These are phyloP conservation scores for Lotmaria passim DNA, from an alignment of 208 protist species.

Conservation along the genomic window DNA sequence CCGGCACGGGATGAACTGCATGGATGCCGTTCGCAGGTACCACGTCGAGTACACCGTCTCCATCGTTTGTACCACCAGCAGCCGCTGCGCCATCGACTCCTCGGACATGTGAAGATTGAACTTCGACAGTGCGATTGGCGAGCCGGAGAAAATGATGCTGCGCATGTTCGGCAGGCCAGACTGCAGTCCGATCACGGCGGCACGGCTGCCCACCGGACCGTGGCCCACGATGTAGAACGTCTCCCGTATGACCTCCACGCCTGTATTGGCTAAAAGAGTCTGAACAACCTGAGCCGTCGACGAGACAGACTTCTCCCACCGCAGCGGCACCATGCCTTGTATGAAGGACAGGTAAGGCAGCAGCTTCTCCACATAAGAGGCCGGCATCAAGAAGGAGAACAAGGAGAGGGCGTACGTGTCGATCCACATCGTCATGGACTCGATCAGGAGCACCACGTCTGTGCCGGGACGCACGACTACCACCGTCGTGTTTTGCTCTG, in stretches of 20 bases:
- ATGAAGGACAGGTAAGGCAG: constrained; percentile 51
- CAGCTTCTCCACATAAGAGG: constrained; percentile 34
- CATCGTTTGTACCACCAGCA: constrained; percentile 42
- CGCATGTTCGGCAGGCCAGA: constrained; percentile 8
- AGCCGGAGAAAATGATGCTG: constrained; percentile 42
- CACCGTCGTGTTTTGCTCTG: constrained; percentile 41
- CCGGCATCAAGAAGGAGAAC: constrained; percentile 60
- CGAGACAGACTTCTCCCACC: constrained; percentile 37
- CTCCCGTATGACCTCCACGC: constrained; percentile 1
- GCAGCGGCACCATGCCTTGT: constrained; percentile 43
- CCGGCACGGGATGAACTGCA: constrained; percentile 52
- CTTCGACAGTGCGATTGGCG: constrained; percentile 24
- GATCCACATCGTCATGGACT: constrained; percentile 65
- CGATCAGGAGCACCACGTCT: constrained; percentile 45
- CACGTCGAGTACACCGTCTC: constrained; percentile 34
- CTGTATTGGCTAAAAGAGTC: not conserved
- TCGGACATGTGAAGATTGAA: constrained; percentile 4
- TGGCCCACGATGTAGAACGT: constrained; percentile 42
- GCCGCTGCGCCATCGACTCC: constrained; percentile 15
- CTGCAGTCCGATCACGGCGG: constrained; percentile 33
- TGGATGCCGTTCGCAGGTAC: constrained; percentile 40
- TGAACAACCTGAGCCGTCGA: constrained; percentile 1
- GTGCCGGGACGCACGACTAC: constrained; percentile 41
- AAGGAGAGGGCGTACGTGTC: constrained; percentile 52
- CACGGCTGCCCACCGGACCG: constrained; percentile 28